Evolutionary conservation across 1,139 yeast species (phyloP).

Genomic region (Taphrina wiesneri): DNA sequence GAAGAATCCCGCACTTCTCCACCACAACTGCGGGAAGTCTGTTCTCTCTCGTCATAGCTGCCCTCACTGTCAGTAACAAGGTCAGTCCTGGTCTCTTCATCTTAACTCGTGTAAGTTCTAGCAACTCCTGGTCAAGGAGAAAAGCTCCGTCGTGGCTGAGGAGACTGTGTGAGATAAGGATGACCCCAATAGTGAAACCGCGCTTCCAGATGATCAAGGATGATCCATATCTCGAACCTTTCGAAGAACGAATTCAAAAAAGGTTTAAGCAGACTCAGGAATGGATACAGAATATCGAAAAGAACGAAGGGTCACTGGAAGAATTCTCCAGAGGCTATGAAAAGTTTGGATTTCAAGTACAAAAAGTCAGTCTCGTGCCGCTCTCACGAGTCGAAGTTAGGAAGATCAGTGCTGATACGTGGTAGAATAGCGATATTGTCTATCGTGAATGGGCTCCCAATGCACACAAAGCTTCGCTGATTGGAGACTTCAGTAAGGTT

Average conservation of each 20-base stretch:
- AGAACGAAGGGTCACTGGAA: constrained; percentile 53
- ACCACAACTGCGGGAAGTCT: neutral
- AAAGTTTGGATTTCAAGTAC: constrained; percentile 72
- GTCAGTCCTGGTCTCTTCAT: neutral
- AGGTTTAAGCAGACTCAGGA: constrained; percentile 59
- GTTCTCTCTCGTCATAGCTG: neutral
- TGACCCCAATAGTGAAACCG: neutral
- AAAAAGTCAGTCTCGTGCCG: constrained; percentile 42
- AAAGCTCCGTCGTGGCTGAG: no score
- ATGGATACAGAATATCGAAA: constrained; percentile 56
- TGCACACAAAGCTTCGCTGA: constrained; percentile 68
- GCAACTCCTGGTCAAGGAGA: neutral
- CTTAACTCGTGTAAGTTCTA: neutral
- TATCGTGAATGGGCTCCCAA: constrained; percentile 89
- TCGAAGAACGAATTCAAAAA: constrained; percentile 59
- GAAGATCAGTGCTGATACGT: neutral
- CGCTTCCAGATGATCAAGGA: constrained; percentile 41
- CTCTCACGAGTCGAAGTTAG: neutral
- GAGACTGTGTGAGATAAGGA: neutral
- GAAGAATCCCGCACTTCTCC: neutral
- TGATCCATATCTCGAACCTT: constrained; percentile 90
- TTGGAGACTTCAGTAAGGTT: constrained; percentile 73
- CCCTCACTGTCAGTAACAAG: neutral
- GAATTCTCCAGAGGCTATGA: constrained; percentile 63
- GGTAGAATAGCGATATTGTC: constrained; percentile 53